phyloP scores from a whole-genome alignment of 257 asterid genomes.

The Coffea eugenioides region DNA sequence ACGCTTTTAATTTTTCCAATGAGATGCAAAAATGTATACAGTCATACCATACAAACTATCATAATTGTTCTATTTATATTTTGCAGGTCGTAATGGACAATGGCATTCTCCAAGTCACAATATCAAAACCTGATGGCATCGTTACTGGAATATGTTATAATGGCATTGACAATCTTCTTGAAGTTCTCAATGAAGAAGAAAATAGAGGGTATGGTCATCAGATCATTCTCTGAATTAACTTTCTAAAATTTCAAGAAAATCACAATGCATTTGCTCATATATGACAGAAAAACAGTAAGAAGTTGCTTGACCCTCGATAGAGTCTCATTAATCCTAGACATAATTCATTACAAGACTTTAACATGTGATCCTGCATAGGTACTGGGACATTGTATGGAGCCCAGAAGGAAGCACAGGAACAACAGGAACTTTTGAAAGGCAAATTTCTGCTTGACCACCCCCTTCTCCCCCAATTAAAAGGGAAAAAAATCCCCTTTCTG shows the following conservation, averaged over 20 bases:
- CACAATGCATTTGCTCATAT: too few species aligned
- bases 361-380: constrained; percentile 33
- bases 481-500: too few species aligned
- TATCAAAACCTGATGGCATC: constrained; percentile 72
- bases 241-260: neutral
- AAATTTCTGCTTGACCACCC: neutral
- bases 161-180: constrained; percentile 67
- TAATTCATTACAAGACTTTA: too few species aligned
- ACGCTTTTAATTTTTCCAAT: too few species aligned
- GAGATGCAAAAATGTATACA: too few species aligned
- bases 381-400: constrained; percentile 92
- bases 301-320: too few species aligned
- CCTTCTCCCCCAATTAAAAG: too few species aligned
- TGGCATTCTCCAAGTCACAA: constrained; percentile 64
- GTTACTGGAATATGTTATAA: constrained; percentile 58
- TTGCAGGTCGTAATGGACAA: constrained; percentile 69
- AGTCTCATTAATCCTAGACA: too few species aligned
- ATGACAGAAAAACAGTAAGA: too few species aligned
- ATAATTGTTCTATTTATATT: too few species aligned
- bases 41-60: too few species aligned
- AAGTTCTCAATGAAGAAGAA: constrained; percentile 51
- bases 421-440: constrained; percentile 68
- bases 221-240: too few species aligned
- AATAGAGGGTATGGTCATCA: constrained; percentile 53
- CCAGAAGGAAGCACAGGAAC: constrained; percentile 42